Percentiles rank a stretch among this genome's conserved stretches.
Conservation (phyloP, 352 stramenopile genomes). For the Phytopythium chamaehyphon region DNA sequence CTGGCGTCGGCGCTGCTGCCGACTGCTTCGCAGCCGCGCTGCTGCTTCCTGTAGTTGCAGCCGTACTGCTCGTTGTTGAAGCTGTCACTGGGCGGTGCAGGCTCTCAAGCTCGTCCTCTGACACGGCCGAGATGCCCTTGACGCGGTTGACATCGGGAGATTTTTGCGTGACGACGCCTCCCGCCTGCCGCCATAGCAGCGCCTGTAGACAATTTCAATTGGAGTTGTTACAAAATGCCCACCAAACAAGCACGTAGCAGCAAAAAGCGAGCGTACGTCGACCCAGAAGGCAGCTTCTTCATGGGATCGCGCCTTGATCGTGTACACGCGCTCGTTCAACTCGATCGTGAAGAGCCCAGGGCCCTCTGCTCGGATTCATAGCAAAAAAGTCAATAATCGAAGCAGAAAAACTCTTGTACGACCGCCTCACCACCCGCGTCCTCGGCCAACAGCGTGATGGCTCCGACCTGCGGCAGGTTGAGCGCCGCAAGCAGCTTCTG, state of each 20-base stretch:
- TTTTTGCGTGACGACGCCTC: constrained; percentile 76
- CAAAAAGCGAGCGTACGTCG: constrained; percentile 32
- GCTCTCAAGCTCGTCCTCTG: constrained; percentile 34
- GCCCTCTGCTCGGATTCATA: no score
- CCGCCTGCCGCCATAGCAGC: constrained; percentile 79
- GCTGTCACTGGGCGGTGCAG: constrained; percentile 8
- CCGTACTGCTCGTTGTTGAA: constrained; percentile 10
- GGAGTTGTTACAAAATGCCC: no score
- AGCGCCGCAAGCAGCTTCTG: constrained; percentile 93
- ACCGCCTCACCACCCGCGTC: constrained; percentile 15
- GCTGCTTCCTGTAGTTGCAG: constrained; percentile 18
- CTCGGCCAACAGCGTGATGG: constrained; percentile 69
- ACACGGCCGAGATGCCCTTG: constrained; percentile 26
- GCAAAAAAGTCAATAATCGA: no score
- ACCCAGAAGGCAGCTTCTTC: constrained; percentile 87
- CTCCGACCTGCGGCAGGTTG: constrained; percentile 91
- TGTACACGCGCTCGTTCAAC: constrained; percentile 89
- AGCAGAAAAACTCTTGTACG: no score
- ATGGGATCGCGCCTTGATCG: constrained; percentile 84
- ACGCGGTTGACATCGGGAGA: constrained; percentile 47
- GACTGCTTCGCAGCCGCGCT: constrained; percentile 19
- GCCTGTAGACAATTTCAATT: constrained; percentile 25
- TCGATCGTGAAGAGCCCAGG: constrained; percentile 87
- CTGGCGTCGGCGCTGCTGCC: constrained; percentile 8
- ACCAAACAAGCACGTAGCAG: background rate